Base-by-base conservation (phyloP, 2,329 filamentous ascomycete species). In the Apiospora kogelbergensis region DNA sequence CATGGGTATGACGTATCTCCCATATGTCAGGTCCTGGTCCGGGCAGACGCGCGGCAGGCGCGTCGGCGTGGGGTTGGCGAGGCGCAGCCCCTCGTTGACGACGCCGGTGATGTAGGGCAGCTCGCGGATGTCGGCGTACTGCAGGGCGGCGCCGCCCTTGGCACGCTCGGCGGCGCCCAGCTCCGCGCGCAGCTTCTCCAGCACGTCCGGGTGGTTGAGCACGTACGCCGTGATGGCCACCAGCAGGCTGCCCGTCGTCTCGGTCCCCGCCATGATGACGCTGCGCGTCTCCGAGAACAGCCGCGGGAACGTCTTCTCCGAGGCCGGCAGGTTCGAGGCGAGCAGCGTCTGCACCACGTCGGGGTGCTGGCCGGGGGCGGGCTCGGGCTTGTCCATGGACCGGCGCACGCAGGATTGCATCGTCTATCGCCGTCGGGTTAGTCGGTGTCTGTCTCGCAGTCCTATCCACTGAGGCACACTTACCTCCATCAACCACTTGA, bases 401-500 rank as follows among this genome's bases (percentile, higher is more conserved):
- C 70, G 68, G 11, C 42, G 68, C n/a, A 75, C 72, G 66, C 73
- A 74, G 37, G 46, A 69, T 1, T 68, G 68, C 74, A 74, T 74
- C 1, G 70, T 75, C 74, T 74, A 33, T 13, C 6, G 11, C 5
- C 5, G 6, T 11, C 2, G 13, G 6, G 22, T 68, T 3, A 69
- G 63, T 10, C 17, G 5, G 7, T 37, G 3, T 37, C 26, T 9
- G 11, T n/a, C n/a, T n/a, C n/a, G n/a, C n/a, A n/a, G n/a, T n/a
- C n/a, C n/a, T n/a, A n/a, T n/a, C n/a, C n/a, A n/a, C n/a, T n/a
- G n/a, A n/a, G n/a, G n/a, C n/a, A n/a, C n/a, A 48, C 73, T 71
- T 67, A 74, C 74, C 63, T 72, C 72, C 65, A 63, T 74, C 74
- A 75, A 72, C 73, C 72, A 74, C 70, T 71, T 73, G n/a, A 75